phyloP scores from a whole-genome alignment of 306 rosid genomes.

The Cicer yamashitae region DNA sequence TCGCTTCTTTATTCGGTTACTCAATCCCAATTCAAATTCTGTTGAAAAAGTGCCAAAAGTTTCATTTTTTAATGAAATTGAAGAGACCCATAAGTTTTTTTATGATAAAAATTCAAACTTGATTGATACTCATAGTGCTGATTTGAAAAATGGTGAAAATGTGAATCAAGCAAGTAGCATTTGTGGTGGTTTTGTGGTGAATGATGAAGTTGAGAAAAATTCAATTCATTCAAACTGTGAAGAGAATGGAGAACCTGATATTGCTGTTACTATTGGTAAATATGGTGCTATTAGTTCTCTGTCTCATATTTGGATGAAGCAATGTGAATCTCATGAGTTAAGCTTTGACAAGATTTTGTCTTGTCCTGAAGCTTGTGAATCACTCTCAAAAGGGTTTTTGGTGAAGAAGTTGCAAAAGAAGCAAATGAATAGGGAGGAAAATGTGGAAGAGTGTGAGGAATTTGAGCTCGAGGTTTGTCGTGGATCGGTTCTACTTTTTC shows the following conservation, averaged over 20 bases:
- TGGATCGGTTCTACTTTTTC: conserved; percentile 79
- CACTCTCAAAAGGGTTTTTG: conserved; percentile 68
- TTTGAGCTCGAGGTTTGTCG: conserved; percentile 69
- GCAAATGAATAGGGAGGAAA: conserved; percentile 36
- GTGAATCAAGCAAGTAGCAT: background rate
- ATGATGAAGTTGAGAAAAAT: conserved; percentile 38
- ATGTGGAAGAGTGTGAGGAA: conserved; percentile 62
- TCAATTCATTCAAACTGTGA: conserved; percentile 22
- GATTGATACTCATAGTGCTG: conserved; percentile 34
- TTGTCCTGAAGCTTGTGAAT: conserved; percentile 58
- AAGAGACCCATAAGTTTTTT: conserved; percentile 40
- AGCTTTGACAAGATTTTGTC: conserved; percentile 51
- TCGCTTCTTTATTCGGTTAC: conserved; percentile 54
- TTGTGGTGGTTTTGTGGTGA: conserved; percentile 10
- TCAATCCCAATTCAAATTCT: conserved; percentile 32
- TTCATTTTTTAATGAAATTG: conserved; percentile 33
- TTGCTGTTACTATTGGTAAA: conserved; percentile 61
- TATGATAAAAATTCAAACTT: conserved; percentile 38
- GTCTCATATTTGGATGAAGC: conserved; percentile 64
- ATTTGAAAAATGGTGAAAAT: conserved; percentile 14
- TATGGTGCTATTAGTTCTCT: conserved; percentile 61
- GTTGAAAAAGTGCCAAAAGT: conserved; percentile 19
- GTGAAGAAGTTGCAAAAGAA: conserved; percentile 67
- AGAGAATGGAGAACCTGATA: conserved; percentile 41
- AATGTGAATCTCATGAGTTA: conserved; percentile 29